Base-by-base conservation (phyloP, 2,329 filamentous ascomycete species). In the Fonsecaea pedrosoi region DNA sequence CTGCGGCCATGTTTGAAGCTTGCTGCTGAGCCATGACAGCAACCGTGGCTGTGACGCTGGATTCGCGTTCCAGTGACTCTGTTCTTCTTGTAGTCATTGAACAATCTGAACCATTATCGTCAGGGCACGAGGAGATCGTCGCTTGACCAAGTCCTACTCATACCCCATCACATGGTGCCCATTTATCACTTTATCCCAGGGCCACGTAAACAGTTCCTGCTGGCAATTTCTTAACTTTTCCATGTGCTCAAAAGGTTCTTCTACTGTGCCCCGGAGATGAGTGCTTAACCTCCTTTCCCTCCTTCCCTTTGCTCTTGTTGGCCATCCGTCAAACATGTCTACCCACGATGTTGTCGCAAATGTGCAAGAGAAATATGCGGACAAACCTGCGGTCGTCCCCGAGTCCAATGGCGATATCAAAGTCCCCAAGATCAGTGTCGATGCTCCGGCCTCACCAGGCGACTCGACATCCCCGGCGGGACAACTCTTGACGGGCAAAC, bases 401-500 rank as follows among this genome's bases (percentile, higher is more conserved):
- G 25, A 50, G 21, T 21, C 45, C 30, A 69, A 67, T 69, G 65
- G 64, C 54, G 58, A 40, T 48, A 25, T 57, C 55, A 67, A 62
- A 50, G 38, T 61, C 3, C 66, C 66, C 54, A 30, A 62, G 25
- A 65, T 60, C 54, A 66, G 25, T 10, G 53, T 64, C 32, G 59
- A 66, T 4, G 37, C 45, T 25, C 38, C 63, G 6, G n/a, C 66
- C 30, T 61, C 65, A 4, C 56, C 54, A 5, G 35, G 45, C 37
- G 53, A 55, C 37, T 66, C 68, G 4, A 63, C 67, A 30, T 82
- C 84, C 57, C 83, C 83, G n/a, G 81, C 83, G 38, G 85, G 85
- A 25, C 85, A 86, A 58, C 81, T 89, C 70, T 81, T 99, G 76
- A 97, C 94, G 0, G 95, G 95, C 72, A 98, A 97, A 82, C 94